Evolutionary conservation across 2,329 filamentous ascomycete genomes (phyloP).

Genomic region (Hysterium pulicare): DNA sequence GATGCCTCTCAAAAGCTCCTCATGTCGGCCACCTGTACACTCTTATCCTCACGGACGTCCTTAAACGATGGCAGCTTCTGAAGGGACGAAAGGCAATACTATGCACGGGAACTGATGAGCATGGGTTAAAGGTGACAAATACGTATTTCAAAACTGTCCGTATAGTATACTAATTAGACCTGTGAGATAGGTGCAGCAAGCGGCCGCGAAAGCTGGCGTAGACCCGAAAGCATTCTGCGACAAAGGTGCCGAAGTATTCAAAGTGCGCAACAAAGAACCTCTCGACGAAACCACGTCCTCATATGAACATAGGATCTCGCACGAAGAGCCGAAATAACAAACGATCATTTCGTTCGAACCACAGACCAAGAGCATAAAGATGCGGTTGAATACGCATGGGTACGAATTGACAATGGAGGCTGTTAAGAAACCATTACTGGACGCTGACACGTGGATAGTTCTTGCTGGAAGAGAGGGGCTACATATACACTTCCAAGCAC

Average conservation of each 20-base stretch:
- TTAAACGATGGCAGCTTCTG: constrained; percentile 87
- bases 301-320: constrained; percentile 58
- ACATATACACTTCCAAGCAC: constrained; percentile 82
- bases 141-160: too few relatives aligned
- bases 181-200: constrained; percentile 7
- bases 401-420: constrained; percentile 26
- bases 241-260: constrained; percentile 74
- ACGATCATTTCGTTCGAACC: constrained; percentile 90
- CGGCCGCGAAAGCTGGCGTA: constrained; percentile 56
- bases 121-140: constrained; percentile 81
- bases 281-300: constrained; percentile 4
- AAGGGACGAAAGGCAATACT: constrained; percentile 69
- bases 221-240: constrained; percentile 86
- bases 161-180: too few relatives aligned
- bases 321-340: constrained; percentile 62
- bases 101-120: constrained; percentile 92
- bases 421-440: too few relatives aligned
- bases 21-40: constrained; percentile 94
- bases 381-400: constrained; percentile 88
- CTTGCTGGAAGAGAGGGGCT: constrained; percentile 68
- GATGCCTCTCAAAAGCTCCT: constrained; percentile 57
- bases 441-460: constrained; percentile 42
- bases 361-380: constrained; percentile 78
- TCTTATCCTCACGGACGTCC: constrained; percentile 83
- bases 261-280: constrained; percentile 38